A percentile compares a stretch with the other conserved stretches of the same genome.
Conservation (phyloP, 2,329 filamentous ascomycete genomes). For the Penicillium sclerotigenum region DNA sequence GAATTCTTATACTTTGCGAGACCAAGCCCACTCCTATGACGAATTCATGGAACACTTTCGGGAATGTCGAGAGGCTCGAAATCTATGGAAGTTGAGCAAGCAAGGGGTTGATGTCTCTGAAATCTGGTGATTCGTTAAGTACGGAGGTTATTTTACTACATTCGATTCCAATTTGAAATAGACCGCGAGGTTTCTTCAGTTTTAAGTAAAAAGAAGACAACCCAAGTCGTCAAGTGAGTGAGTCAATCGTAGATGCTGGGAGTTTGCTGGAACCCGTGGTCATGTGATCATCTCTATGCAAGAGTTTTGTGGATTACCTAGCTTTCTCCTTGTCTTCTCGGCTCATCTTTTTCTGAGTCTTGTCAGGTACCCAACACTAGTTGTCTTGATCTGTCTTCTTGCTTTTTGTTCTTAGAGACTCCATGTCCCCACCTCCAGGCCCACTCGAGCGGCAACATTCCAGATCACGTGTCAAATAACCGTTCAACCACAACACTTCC, state of each 20-base stretch:
- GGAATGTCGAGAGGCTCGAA: background rate
- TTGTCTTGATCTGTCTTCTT: background rate
- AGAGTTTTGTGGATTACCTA: background rate
- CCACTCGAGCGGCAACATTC: background rate
- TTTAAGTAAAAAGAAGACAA: background rate
- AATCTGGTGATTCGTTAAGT: background rate
- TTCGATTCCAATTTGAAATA: background rate
- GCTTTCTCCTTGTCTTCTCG: background rate
- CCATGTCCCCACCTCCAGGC: background rate
- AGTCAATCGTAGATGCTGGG: background rate
- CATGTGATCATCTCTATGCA: background rate
- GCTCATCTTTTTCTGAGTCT: background rate
- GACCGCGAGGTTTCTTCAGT: background rate
- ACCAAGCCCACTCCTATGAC: background rate
- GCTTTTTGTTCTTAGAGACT: background rate
- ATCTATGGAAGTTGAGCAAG: background rate
- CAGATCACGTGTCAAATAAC: background rate
- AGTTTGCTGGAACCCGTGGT: background rate
- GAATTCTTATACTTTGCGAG: background rate
- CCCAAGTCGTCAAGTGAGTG: background rate
- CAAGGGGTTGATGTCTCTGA: too few relatives aligned
- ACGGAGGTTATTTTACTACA: accelerated
- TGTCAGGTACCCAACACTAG: background rate
- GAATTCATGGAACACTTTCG: background rate
- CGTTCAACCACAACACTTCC: background rate